Conservation (phyloP, 495 filamentous ascomycete species). For the Gamarada debralockiae region DNA sequence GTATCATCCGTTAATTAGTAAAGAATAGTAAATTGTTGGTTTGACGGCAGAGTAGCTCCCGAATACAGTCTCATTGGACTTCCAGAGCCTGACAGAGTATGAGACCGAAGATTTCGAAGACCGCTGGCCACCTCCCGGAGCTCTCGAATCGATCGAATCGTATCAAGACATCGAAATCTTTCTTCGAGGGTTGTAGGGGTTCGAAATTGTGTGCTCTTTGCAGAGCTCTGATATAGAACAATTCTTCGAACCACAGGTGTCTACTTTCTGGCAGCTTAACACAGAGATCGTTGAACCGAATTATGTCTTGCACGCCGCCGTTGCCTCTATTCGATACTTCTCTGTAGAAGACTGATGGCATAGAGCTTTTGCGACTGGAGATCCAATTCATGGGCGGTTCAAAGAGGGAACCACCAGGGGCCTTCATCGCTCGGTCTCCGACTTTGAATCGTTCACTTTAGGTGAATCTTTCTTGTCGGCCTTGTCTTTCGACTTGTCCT, state of each 20-base stretch:
- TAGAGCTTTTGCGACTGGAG: background rate
- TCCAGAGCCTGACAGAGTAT: conserved; percentile 18
- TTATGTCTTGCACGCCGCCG: too few species aligned
- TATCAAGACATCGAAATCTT: too few species aligned
- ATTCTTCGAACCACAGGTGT: conserved; percentile 8
- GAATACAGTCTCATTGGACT: conserved; percentile 12
- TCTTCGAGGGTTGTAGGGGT: too few species aligned
- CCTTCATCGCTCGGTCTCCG: too few species aligned
- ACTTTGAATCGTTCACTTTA: too few species aligned
- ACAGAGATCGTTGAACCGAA: too few species aligned
- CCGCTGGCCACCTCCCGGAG: too few species aligned
- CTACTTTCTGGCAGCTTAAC: background rate
- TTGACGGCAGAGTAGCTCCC: conserved; percentile 1
- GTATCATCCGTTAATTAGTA: conserved; percentile 22
- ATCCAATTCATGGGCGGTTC: conserved; percentile 12
- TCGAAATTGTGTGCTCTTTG: background rate
- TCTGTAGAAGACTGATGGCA: background rate
- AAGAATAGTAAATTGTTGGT: conserved; percentile 18
- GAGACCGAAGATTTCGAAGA: conserved; percentile 2
- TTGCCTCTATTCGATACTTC: conserved; percentile 7
- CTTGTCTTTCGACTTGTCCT: too few species aligned
- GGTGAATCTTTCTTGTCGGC: too few species aligned
- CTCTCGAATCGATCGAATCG: too few species aligned
- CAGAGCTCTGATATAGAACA: conserved; percentile 11
- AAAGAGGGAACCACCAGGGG: background rate